A percentile compares a stretch with the other conserved stretches of the same genome.
Conservation (phyloP, 805 yeast species). For the Lipomyces sp. region DNA sequence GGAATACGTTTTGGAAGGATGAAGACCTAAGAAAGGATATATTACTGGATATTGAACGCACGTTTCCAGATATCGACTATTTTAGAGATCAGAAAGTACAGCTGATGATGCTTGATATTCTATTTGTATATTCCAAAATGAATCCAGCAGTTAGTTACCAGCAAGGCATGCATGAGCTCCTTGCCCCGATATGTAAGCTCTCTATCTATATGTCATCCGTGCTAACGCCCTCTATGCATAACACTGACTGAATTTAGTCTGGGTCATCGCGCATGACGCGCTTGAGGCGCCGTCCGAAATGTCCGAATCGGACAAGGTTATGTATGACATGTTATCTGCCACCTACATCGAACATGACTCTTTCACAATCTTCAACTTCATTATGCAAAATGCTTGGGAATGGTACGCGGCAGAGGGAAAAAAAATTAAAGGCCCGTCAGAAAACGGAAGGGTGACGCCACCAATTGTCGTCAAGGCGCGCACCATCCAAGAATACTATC, state of each 20-base stretch:
- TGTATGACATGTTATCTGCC: constrained; percentile 31
- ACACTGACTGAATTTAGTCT: constrained; percentile 11
- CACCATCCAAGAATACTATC: constrained; percentile 43
- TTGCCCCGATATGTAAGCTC: constrained; percentile 52
- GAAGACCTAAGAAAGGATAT: constrained; percentile 39
- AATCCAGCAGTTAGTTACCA: constrained; percentile 56
- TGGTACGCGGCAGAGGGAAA: constrained; percentile 43
- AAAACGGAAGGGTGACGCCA: constrained; percentile 34
- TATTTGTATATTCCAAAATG: constrained; percentile 55
- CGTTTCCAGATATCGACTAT: constrained; percentile 45
- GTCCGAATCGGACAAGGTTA: constrained; percentile 16
- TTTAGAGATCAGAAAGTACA: constrained; percentile 42
- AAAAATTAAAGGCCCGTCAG: constrained; percentile 27
- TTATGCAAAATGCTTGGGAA: constrained; percentile 43
- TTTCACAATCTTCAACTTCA: constrained; percentile 41
- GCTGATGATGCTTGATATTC: constrained; percentile 47
- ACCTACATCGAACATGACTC: constrained; percentile 43
- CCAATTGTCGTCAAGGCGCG: constrained; percentile 43
- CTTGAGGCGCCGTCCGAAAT: constrained; percentile 9
- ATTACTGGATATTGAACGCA: constrained; percentile 44
- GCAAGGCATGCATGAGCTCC: constrained; percentile 61
- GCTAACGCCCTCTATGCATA: not conserved
- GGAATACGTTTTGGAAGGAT: constrained; percentile 35
- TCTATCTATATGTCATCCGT: not conserved
- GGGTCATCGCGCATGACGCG: constrained; percentile 23